Evolutionary conservation across 306 rosid species (phyloP).

Genomic region (Aeschynomene evenia): DNA sequence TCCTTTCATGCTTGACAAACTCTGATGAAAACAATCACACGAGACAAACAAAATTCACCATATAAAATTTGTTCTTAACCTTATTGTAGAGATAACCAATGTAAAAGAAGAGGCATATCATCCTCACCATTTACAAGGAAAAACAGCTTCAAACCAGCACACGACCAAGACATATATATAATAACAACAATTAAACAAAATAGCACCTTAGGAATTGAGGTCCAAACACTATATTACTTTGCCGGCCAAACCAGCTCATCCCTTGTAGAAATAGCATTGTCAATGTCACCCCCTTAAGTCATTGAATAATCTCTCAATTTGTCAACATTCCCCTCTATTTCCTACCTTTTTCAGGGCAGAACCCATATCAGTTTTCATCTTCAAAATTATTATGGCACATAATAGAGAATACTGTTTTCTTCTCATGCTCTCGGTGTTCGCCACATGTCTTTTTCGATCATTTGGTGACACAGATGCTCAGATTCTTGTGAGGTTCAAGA

Average conservation of each 20-base stretch:
- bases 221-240: conserved; percentile 7
- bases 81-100: conserved; percentile 7
- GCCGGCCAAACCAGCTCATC: conserved; percentile 73
- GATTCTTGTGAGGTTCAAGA: conserved; percentile 54
- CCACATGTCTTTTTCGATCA: conserved; percentile 22
- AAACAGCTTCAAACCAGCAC: conserved; percentile 36
- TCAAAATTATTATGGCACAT: conserved; percentile 32
- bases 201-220: conserved; percentile 23
- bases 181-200: conserved; percentile 3
- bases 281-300: conserved; percentile 41
- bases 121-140: conserved; percentile 44
- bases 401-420: conserved; percentile 8
- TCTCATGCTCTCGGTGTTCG: conserved; percentile 21
- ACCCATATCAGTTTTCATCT: conserved; percentile 24
- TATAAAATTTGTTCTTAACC: background rate
- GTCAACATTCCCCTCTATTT: background rate
- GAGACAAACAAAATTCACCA: background rate
- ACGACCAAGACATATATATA: conserved; percentile 15
- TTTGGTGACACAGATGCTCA: conserved; percentile 20
- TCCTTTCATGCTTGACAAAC: background rate
- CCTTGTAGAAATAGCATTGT: conserved; percentile 38
- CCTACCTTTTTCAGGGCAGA: background rate
- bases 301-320: background rate
- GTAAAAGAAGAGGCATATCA: conserved; percentile 3
- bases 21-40: background rate